Percentiles rank a stretch among this genome's conserved stretches.
These are phyloP conservation scores for Blepharisma japonicum DNA, from an alignment of 73 alveolate species.

Conservation along the genomic window DNA sequence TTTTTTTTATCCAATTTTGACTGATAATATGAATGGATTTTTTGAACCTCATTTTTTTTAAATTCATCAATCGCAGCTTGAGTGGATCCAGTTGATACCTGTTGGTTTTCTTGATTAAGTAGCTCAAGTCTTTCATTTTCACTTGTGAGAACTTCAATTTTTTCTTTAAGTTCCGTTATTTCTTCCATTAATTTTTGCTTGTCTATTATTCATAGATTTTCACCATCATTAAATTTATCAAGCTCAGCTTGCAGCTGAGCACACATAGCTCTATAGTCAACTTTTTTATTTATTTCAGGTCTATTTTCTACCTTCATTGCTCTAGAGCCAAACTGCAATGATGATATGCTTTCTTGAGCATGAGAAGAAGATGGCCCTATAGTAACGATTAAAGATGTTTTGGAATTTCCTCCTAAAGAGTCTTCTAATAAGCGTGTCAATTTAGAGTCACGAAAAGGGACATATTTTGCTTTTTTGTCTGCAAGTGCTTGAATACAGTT, in stretches of 20 bases:
- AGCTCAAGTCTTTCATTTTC: neutral
- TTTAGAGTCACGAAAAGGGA: slow-evolving; percentile 85
- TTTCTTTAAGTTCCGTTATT: neutral
- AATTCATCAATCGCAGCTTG: neutral
- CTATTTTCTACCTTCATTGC: slow-evolving; percentile 93
- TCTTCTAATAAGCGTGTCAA: slow-evolving; percentile 85
- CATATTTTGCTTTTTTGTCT: slow-evolving; percentile 53
- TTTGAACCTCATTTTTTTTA: slow-evolving; percentile 30
- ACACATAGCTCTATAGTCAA: slow-evolving; percentile 61
- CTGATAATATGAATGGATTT: slow-evolving; percentile 29
- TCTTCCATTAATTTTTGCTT: slow-evolving; percentile 13
- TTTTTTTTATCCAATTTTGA: slow-evolving; percentile 42
- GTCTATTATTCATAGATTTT: slow-evolving; percentile 35
- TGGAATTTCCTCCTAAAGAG: slow-evolving; percentile 93
- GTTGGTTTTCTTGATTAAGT: too few relatives aligned
- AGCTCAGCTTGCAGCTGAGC: slow-evolving; percentile 67
- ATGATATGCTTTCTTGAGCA: slow-evolving; percentile 85
- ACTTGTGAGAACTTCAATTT: neutral
- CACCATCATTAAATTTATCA: slow-evolving; percentile 71
- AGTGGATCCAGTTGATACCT: too few relatives aligned
- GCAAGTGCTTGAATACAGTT: slow-evolving; percentile 81
- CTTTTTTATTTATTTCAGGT: slow-evolving; percentile 73
- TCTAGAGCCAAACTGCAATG: slow-evolving; percentile 83
- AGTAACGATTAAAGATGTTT: slow-evolving; percentile 90
- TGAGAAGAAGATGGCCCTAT: slow-evolving; percentile 90